Conservation (phyloP, 148 eudicot species). For the Chenopodium berlandieri region DNA sequence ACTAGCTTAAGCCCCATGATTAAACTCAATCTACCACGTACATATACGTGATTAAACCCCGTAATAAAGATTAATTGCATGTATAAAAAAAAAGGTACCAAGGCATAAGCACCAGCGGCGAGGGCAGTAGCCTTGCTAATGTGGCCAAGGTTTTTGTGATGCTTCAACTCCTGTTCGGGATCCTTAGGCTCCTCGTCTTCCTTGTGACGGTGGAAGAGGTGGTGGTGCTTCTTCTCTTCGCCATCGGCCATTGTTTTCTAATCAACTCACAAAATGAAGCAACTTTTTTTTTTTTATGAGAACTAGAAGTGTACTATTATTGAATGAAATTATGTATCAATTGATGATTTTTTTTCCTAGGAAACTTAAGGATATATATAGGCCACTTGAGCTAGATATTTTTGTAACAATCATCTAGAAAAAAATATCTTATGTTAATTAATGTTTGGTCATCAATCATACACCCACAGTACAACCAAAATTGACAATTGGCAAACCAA, state of each 20-base stretch:
- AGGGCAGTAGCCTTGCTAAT: slow-evolving; percentile 36
- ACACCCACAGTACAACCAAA: background rate
- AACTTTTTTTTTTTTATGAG: no score
- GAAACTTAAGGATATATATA: slow-evolving; percentile 17
- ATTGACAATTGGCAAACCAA: background rate
- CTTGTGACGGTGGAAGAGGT: slow-evolving; percentile 27
- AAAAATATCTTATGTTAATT: no score
- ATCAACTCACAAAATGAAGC: background rate
- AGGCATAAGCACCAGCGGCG: slow-evolving; percentile 50
- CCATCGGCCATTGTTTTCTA: background rate
- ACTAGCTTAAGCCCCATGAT: background rate
- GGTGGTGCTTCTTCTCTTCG: slow-evolving; percentile 24
- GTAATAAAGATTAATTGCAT: no score
- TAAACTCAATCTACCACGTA: no score
- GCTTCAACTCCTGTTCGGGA: slow-evolving; percentile 39
- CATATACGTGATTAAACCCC: no score
- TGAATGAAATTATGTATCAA: background rate
- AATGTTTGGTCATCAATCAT: background rate
- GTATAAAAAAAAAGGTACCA: slow-evolving; percentile 29
- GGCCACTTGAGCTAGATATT: background rate
- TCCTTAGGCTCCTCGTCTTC: slow-evolving; percentile 23
- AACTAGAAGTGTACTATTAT: no score
- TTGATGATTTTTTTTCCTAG: background rate
- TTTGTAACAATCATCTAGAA: no score
- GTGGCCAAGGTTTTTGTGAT: slow-evolving; percentile 32